Percentiles rank a stretch among this genome's conserved stretches.
These are phyloP conservation scores for Laguncularia racemosa DNA, from an alignment of 345 rosid species.

Conservation along the genomic window DNA sequence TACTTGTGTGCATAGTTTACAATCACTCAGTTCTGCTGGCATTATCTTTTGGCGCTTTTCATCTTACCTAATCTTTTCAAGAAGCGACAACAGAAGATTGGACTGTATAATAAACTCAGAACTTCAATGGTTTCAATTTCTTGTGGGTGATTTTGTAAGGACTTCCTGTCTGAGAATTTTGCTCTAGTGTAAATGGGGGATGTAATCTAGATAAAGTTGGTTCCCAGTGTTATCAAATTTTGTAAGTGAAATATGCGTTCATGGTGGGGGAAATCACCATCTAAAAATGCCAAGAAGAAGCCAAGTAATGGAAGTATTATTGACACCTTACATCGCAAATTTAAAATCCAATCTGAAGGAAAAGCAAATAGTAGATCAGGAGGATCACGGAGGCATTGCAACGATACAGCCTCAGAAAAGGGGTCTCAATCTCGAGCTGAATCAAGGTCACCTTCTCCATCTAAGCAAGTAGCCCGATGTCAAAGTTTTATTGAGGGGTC, in stretches of 20 bases:
- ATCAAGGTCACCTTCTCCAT: conserved; percentile 70
- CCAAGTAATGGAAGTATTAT: conserved; percentile 62
- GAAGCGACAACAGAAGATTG: no score
- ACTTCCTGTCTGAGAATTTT: no score
- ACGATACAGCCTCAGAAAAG: conserved; percentile 48
- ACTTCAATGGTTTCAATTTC: no score
- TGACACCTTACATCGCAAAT: conserved; percentile 52
- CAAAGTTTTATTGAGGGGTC: conserved; percentile 78
- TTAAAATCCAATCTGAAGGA: conserved; percentile 48
- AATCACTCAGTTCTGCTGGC: no score
- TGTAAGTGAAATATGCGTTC: conserved; percentile 36
- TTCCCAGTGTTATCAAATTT: neutral
- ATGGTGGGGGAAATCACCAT: conserved; percentile 72
- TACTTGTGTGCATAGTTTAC: no score
- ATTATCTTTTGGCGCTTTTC: no score
- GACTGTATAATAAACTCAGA: no score
- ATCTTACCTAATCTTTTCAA: no score
- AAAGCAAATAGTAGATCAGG: conserved; percentile 39
- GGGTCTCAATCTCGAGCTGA: conserved; percentile 61
- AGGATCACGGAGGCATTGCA: conserved; percentile 34
- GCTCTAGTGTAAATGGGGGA: neutral
- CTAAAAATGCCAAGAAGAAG: conserved; percentile 75
- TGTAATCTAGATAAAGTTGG: neutral
- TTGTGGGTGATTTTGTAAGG: no score
- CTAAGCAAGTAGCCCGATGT: conserved; percentile 62